Evolutionary conservation across 495 filamentous ascomycete species (phyloP), one percentile per base, ranked within the genome.

Genomic region (Hypoxylon lienhwacheense): DNA sequence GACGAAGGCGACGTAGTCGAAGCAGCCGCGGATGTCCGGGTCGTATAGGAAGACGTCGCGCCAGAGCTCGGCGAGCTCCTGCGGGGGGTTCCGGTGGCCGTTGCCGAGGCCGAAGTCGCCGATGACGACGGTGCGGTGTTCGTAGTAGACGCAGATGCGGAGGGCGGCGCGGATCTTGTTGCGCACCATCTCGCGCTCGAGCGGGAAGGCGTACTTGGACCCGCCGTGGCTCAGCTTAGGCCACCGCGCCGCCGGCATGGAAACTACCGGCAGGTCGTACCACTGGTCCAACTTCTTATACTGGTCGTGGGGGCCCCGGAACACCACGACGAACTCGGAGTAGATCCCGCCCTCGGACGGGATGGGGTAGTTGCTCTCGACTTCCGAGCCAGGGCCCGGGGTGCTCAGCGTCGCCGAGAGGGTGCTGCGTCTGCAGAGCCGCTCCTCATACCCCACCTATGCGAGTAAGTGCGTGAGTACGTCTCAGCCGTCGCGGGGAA

Each of bases 21-120:
- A 86, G 44, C 80, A 78, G 19, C 85, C 85, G n/a, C 73, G 67
- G 36, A 89, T 83, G 55, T 90, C 86, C 0, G 76, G 71, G 45
- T 86, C 81, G 41, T 79, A 75, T 37, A 86, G 81, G 2, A 88
- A 71, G 1, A 88, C 70, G 46, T 85, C 80, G 47, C 81, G 73
- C 86, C 86, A 90, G 51, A 89, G 77, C 44, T 73, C 74, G 25
- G 86, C 84, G 10, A 90, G 73, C 63, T 89, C 85, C 46, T 73
- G 66, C 2, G 81, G 75, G 17, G 86, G 86, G 59, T 90, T 90
- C 34, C 81, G 77, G 64, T 86, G 85, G 28, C 81, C 80, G 37
- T 83, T 83, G 1, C 86, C 86, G 1, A 85, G 73, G 5, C 86
- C 86, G 66, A 89, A 90, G 16, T 84, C 83, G 14, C 85, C 85